phyloP scores from a whole-genome alignment of 345 rosid species.

The Eucalyptus lansdowneana region DNA sequence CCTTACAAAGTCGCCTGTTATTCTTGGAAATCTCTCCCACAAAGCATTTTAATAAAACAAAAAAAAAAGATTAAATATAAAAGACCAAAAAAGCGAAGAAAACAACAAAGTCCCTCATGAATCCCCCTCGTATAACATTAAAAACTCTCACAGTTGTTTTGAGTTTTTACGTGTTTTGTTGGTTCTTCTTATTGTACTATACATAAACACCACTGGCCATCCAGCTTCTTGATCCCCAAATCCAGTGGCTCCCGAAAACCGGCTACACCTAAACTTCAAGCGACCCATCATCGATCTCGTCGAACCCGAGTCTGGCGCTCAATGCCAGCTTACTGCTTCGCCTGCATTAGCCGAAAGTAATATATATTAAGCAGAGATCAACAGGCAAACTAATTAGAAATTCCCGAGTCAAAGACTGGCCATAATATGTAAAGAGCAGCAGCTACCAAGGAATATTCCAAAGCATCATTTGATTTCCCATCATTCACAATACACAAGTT shows the following conservation, averaged over 20 bases:
- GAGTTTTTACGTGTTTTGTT: neutral
- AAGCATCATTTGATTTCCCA: neutral
- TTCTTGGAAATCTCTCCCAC: neutral
- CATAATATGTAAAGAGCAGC: neutral
- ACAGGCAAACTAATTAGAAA: neutral
- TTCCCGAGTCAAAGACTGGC: neutral
- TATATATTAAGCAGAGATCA: neutral
- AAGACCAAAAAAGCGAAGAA: neutral
- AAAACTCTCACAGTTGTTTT: neutral
- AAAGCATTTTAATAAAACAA: neutral
- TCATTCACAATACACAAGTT: neutral
- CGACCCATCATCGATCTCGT: neutral
- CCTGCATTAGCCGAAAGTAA: neutral
- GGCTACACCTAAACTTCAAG: neutral
- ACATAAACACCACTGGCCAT: neutral
- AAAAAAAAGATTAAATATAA: neutral
- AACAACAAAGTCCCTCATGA: neutral
- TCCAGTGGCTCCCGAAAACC: neutral
- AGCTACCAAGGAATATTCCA: neutral
- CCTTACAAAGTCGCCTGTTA: neutral
- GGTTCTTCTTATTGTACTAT: neutral
- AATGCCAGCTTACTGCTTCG: constrained; percentile 14
- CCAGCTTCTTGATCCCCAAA: neutral
- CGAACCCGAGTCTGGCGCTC: neutral
- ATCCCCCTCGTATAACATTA: neutral